These are phyloP conservation scores for Saturnispora galanensis DNA, from an alignment of 805 yeast genomes.

Conservation along the genomic window DNA sequence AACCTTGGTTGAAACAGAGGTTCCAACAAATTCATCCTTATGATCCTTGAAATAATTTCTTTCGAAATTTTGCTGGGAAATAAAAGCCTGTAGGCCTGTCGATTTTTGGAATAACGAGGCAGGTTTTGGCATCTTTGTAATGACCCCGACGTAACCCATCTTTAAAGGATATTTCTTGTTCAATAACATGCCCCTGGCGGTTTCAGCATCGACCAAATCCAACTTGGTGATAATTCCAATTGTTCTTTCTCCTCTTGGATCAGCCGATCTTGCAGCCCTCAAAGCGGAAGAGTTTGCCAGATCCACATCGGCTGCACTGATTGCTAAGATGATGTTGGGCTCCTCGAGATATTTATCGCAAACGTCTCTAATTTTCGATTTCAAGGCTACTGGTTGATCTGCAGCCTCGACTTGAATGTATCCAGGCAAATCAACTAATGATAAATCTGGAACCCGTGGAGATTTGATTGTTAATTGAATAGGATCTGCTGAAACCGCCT, in stretches of 20 bases:
- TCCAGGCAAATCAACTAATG: slow-evolving; percentile 93
- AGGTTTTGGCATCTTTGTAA: slow-evolving; percentile 55
- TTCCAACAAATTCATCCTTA: slow-evolving; percentile 48
- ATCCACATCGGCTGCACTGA: slow-evolving; percentile 97
- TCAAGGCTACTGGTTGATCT: slow-evolving; percentile 84
- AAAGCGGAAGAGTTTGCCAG: slow-evolving; percentile 92
- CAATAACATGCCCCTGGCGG: slow-evolving; percentile 57
- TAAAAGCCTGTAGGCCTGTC: slow-evolving; percentile 51
- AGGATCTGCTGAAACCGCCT: slow-evolving; percentile 88
- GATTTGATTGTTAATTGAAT: slow-evolving; percentile 87
- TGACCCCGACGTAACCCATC: slow-evolving; percentile 99
- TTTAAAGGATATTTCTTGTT: slow-evolving; percentile 81
- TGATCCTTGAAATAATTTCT: slow-evolving; percentile 52
- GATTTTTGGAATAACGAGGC: slow-evolving; percentile 42
- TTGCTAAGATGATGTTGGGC: slow-evolving; percentile 92
- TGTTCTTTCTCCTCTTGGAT: slow-evolving; percentile 91
- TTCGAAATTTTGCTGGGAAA: slow-evolving; percentile 63
- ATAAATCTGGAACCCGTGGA: slow-evolving; percentile 83
- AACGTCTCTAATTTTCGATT: slow-evolving; percentile 63
- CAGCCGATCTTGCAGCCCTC: slow-evolving; percentile 79
- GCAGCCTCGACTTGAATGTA: slow-evolving; percentile 95
- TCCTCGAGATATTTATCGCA: slow-evolving; percentile 81
- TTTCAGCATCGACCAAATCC: slow-evolving; percentile 74
- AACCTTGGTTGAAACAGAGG: slow-evolving; percentile 65
- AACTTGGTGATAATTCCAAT: slow-evolving; percentile 93